Conservation (phyloP, 331 rosid genomes). For the Malus hybrid region DNA sequence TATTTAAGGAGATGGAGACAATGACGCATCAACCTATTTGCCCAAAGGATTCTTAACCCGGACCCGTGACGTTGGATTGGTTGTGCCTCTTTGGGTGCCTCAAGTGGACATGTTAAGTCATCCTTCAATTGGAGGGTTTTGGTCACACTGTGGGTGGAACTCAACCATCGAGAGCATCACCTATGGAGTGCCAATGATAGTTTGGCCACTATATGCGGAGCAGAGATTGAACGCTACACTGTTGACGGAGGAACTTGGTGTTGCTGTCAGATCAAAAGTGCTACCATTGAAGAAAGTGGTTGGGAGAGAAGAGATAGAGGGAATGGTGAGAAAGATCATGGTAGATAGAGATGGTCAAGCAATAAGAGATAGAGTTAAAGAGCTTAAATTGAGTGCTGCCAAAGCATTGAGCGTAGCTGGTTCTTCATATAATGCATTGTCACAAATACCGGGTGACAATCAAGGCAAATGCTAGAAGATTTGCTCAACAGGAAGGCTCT, state of each 20-base stretch:
- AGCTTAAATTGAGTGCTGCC: conserved; percentile 19
- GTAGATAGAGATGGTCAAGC: conserved; percentile 9
- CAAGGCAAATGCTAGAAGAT: background rate
- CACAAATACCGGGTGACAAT: background rate
- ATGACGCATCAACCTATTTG: background rate
- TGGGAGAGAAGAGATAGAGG: conserved; percentile 25
- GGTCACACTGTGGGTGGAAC: conserved; percentile 34
- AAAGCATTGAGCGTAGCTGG: conserved; percentile 17
- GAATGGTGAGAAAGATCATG: conserved; percentile 18
- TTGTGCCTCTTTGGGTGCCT: conserved; percentile 26
- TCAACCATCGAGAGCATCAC: conserved; percentile 27
- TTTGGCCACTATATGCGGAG: conserved; percentile 36
- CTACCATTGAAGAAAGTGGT: conserved; percentile 16
- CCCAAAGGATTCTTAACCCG: conserved; percentile 24
- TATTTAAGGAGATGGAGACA: background rate
- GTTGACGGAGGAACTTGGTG: conserved; percentile 17
- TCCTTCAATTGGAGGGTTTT: conserved; percentile 21
- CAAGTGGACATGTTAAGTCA: conserved; percentile 24
- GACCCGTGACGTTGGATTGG: conserved; percentile 9
- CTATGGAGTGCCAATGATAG: conserved; percentile 25
- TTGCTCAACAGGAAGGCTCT: too few species aligned
- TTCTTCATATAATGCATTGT: conserved; percentile 16
- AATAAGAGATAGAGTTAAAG: conserved; percentile 4
- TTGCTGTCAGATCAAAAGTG: conserved; percentile 15
- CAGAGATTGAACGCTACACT: conserved; percentile 25